Evolutionary conservation across 768 basidiomycete species (phyloP), one percentile per base, ranked within the genome.

Genomic region (Kwoniella bestiolae): DNA sequence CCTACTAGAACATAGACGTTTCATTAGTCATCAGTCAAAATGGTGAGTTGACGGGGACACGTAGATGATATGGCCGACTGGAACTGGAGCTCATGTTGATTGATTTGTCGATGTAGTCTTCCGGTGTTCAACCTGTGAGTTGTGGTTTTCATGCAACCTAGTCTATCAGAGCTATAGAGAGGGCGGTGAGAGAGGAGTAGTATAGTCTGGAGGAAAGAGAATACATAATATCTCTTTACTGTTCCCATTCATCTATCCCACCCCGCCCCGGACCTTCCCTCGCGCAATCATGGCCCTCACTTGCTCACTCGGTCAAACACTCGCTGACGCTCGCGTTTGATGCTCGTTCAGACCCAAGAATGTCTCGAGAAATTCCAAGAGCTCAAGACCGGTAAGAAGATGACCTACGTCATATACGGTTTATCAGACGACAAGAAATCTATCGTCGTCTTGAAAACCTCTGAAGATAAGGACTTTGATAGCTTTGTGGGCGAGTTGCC

Each of bases 391-490:
- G 85, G 85, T 72, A 90, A 89, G 85, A 88, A 86, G 82, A 69
- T 81, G 83, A 92, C 90, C 80, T 97, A 91, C 85, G 87, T 97
- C 83, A 85, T 93, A 81, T 96, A 87, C 85, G 83, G 74, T 18
- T 82, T 97, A 73, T 74, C 79, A 7, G 73, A 72, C 64, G 78
- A 83, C 70, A 89, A 83, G 83, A 70, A 82, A 16, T 81, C 82
- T 56, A 90, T 98, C 81, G 74, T 91, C 70, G 89, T 93, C 47
- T 84, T 87, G 63, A 91, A 91, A 83, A 84, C 82, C 18, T 88
- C 87, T 23, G 63, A 75, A 4, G 78, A 84, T 21, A 73, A 71
- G 51, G 72, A 78, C 45, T 97, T 91, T 82, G 90, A 93, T 0
- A 84, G 85, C 0, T 97, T 98, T 79, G 46, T 92, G 55, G 79